Evolutionary conservation across 1,284 basidiomycete species (phyloP).

Genomic region (Melampsora larici-populina): DNA sequence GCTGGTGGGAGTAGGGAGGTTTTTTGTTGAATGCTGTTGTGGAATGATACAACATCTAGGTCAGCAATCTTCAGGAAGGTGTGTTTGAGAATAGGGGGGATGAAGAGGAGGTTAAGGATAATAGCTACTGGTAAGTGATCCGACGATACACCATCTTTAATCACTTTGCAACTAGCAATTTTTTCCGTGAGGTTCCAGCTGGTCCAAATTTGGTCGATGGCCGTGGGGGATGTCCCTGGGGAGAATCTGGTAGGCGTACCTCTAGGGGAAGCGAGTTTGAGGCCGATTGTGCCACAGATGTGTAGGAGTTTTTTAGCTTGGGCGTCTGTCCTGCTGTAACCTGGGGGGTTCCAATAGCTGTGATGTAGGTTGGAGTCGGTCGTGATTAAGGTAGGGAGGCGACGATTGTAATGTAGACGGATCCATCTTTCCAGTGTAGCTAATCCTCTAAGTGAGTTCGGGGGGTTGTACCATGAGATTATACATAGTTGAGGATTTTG

Average conservation of each 20-base stretch:
- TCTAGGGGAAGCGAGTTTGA: background rate
- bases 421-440: background rate
- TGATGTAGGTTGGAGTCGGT: conserved; percentile 27
- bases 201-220: background rate
- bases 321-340: background rate
- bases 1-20: no score
- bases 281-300: conserved; percentile 3
- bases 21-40: no score
- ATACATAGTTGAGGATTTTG: background rate
- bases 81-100: no score
- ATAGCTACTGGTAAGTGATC: no score
- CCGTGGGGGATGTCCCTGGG: background rate
- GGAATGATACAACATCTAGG: no score
- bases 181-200: background rate
- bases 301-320: background rate
- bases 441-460: background rate
- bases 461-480: conserved; percentile 8
- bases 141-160: no score
- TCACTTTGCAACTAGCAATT: no score
- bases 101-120: no score
- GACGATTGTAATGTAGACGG: background rate
- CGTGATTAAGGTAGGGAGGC: background rate
- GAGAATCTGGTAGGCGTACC: conserved; percentile 3
- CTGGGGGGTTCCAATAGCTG: background rate
- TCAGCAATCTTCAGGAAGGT: no score